A percentile compares a stretch with the other conserved stretches of the same genome.
Conservation (phyloP, 2,329 filamentous ascomycete species). For the Verticillium longisporum region DNA sequence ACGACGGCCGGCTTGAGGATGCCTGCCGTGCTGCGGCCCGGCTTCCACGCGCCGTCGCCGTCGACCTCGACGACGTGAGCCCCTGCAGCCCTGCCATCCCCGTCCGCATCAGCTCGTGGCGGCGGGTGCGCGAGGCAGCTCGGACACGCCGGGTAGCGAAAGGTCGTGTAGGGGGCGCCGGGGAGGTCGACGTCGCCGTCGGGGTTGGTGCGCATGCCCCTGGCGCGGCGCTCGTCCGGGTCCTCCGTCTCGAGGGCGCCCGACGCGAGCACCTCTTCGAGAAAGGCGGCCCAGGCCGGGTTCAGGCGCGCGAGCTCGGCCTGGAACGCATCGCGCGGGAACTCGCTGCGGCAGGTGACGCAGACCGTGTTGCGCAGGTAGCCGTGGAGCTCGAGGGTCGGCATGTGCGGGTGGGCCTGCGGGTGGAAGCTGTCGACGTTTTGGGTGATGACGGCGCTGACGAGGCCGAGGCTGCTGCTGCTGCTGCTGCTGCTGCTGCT, state of each 20-base stretch:
- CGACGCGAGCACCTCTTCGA: conserved; percentile 62
- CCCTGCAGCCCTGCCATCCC: not conserved
- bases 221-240: conserved; percentile 57
- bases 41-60: conserved; percentile 68
- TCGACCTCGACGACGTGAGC: conserved; percentile 62
- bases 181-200: conserved; percentile 93
- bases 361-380: conserved; percentile 80
- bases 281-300: conserved; percentile 74
- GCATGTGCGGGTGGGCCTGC: conserved; percentile 64
- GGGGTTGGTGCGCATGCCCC: conserved; percentile 77
- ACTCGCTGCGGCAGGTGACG: conserved; percentile 66
- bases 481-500: too few relatives aligned
- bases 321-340: conserved; percentile 70
- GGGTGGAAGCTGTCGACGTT: conserved; percentile 96
- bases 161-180: conserved; percentile 79
- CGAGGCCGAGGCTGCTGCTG: conserved; percentile 50
- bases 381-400: conserved; percentile 83
- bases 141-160: conserved; percentile 86
- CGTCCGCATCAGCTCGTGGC: conserved; percentile 1
- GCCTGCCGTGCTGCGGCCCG: conserved; percentile 57
- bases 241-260: conserved; percentile 76
- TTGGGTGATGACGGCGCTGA: conserved; percentile 80
- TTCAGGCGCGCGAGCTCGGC: conserved; percentile 69
- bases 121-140: conserved; percentile 64
- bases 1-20: conserved; percentile 88